phyloP scores from a whole-genome alignment of 2,329 filamentous ascomycete species.

The Pseudocercospora macadamiae region DNA sequence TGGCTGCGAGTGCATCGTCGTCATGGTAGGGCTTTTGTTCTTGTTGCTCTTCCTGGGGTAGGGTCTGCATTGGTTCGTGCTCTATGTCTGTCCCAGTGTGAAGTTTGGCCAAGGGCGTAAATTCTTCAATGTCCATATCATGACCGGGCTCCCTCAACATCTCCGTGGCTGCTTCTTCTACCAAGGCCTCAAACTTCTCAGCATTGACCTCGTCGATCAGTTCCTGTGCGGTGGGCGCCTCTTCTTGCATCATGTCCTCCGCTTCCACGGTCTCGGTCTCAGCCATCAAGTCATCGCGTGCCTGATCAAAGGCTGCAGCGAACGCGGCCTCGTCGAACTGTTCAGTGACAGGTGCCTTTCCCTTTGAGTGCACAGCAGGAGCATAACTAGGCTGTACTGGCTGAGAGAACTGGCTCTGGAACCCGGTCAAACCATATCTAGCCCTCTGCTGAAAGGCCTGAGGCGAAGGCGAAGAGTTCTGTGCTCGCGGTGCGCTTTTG shows the following conservation, averaged over 20 bases:
- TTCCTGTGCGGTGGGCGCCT: slow-evolving; percentile 18
- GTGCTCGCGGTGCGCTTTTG: slow-evolving; percentile 37
- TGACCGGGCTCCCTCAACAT: slow-evolving; percentile 26
- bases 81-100: slow-evolving; percentile 22
- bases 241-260: slow-evolving; percentile 15
- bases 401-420: slow-evolving; percentile 34
- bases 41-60: slow-evolving; percentile 17
- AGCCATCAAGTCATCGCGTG: slow-evolving; percentile 44
- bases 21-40: slow-evolving; percentile 40
- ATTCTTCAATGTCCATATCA: slow-evolving; percentile 22
- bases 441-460: slow-evolving; percentile 38
- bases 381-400: slow-evolving; percentile 18
- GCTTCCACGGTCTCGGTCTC: slow-evolving; percentile 28
- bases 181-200: slow-evolving; percentile 25
- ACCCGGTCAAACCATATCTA: slow-evolving; percentile 33
- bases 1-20: slow-evolving; percentile 70
- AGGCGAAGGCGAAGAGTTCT: slow-evolving; percentile 33
- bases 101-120: slow-evolving; percentile 15
- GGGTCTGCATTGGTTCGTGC: slow-evolving; percentile 12
- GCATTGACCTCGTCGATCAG: slow-evolving; percentile 20
- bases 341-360: slow-evolving; percentile 40
- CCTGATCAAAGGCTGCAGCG: slow-evolving; percentile 57
- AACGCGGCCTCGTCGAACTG: slow-evolving; percentile 60
- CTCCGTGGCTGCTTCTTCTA: slow-evolving; percentile 23
- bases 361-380: slow-evolving; percentile 27